Evolutionary conservation across 164 flowering plant genomes (phyloP), one percentile per base, ranked within the genome.

Genomic region (Magnolia officinalis): DNA sequence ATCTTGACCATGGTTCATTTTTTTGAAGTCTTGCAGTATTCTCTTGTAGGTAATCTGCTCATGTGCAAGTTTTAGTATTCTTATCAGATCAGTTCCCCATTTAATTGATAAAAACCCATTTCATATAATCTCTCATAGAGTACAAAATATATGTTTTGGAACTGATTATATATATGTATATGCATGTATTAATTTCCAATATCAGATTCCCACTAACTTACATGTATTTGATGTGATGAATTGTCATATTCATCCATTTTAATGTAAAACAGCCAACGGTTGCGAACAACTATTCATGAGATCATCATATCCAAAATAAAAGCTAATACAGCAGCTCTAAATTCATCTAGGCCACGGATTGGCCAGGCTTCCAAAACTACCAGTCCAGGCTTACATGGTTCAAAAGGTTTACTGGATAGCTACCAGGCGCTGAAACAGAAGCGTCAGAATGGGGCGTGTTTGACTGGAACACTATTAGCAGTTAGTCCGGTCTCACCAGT

Each of bases 251-350:
- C 70, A n/a, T 18, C 67, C 10, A 23, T 61, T 72, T 79, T 50
- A 49, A 14, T 65, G 50, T 80, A 31, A 29, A 52, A 81, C 90
- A 96, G 99, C 88, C 98, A 96, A 85, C 90, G 91, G 80, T 77
- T 96, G 81, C 90, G 99, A 55, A 94, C 98, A 50, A 92, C 99
- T 68, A 78, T 94, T 81, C 99, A 91, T 87, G 98, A 96, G 71
- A 86, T 92, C 8, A 93, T 96, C 78, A 90, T 89, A 74, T 84
- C 95, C 73, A 93, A 93, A 86, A 93, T 96, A 73, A 96, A 89
- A 87, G 81, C 87, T 76, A 91, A 90, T 80, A 88, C 89, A 59
- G 87, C 88, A 61, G 78, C 63, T 71, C 75, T 85, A 19, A 87
- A 81, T 73, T 86, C 87, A 64, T 85, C 86, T 55, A 91, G 88